A percentile compares a stretch with the other conserved stretches of the same genome.
These are phyloP conservation scores for Lentinula edodes DNA, from an alignment of 768 basidiomycete species.

Conservation along the genomic window DNA sequence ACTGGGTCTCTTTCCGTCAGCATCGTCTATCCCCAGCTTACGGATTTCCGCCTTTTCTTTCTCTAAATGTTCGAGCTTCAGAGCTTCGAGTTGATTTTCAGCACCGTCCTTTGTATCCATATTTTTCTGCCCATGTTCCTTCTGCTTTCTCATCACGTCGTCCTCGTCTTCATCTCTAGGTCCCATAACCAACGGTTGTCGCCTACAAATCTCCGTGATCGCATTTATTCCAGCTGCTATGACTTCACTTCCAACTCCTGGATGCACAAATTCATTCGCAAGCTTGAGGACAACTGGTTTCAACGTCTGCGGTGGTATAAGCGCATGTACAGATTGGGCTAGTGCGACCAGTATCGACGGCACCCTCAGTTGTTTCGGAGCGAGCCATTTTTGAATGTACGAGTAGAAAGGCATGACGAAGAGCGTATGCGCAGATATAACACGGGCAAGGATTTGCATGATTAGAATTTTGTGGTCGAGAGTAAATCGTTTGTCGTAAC, in stretches of 20 bases:
- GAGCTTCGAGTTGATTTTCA: neutral
- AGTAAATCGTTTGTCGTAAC: slow-evolving; percentile 90
- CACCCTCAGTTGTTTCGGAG: slow-evolving; percentile 86
- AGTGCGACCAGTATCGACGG: slow-evolving; percentile 91
- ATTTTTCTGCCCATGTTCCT: neutral
- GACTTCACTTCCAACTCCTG: slow-evolving; percentile 93
- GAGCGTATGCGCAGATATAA: slow-evolving; percentile 90
- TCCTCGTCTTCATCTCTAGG: slow-evolving; percentile 43
- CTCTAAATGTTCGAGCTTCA: neutral
- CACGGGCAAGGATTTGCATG: slow-evolving; percentile 93
- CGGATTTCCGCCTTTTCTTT: neutral
- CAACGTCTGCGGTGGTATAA: slow-evolving; percentile 90
- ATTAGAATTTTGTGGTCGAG: slow-evolving; percentile 96
- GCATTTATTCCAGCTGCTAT: slow-evolving; percentile 96
- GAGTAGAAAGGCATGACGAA: slow-evolving; percentile 94
- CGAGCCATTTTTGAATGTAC: slow-evolving; percentile 91
- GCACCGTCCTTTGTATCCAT: neutral
- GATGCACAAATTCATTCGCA: slow-evolving; percentile 94
- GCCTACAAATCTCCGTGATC: slow-evolving; percentile 87
- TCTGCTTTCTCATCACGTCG: slow-evolving; percentile 32
- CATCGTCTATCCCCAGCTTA: neutral
- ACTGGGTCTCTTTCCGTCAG: neutral
- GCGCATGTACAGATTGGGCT: slow-evolving; percentile 91
- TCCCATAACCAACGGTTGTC: slow-evolving; percentile 94
- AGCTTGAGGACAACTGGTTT: slow-evolving; percentile 87